A percentile compares a stretch with the other conserved stretches of the same genome.
Conservation (phyloP, 2,329 filamentous ascomycete species). For the Aspergillus clavatus region DNA sequence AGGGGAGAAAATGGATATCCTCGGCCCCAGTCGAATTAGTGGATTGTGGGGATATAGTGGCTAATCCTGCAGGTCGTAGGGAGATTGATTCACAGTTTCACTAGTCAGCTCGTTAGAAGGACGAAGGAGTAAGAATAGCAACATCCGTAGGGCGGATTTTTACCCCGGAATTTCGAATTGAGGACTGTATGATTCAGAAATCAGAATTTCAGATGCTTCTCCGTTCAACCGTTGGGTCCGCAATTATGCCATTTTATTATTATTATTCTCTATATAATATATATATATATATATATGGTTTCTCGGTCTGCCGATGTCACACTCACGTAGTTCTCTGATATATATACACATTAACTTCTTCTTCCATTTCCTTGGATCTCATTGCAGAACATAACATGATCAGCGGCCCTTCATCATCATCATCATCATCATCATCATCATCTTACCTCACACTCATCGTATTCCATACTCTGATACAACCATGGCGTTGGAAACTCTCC, state of each 20-base stretch:
- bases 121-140: neutral
- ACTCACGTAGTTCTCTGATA: too few relatives aligned
- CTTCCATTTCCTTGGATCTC: neutral
- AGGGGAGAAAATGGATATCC: neutral
- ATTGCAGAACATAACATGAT: neutral
- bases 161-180: neutral
- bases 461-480: neutral
- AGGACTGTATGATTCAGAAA: neutral
- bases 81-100: too few relatives aligned
- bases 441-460: neutral
- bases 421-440: too few relatives aligned
- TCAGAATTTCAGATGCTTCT: too few relatives aligned
- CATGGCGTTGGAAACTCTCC: conserved; percentile 13
- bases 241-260: too few relatives aligned
- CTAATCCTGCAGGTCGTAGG: too few relatives aligned
- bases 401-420: neutral
- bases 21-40: neutral
- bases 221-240: too few relatives aligned
- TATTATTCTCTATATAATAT: too few relatives aligned
- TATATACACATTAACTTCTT: neutral
- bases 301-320: too few relatives aligned
- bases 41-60: neutral
- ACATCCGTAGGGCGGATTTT: neutral
- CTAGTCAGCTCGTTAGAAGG: too few relatives aligned
- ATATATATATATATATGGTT: too few relatives aligned